Evolutionary conservation across 768 basidiomycete genomes (phyloP).

Genomic region (Mycena rebaudengoi): DNA sequence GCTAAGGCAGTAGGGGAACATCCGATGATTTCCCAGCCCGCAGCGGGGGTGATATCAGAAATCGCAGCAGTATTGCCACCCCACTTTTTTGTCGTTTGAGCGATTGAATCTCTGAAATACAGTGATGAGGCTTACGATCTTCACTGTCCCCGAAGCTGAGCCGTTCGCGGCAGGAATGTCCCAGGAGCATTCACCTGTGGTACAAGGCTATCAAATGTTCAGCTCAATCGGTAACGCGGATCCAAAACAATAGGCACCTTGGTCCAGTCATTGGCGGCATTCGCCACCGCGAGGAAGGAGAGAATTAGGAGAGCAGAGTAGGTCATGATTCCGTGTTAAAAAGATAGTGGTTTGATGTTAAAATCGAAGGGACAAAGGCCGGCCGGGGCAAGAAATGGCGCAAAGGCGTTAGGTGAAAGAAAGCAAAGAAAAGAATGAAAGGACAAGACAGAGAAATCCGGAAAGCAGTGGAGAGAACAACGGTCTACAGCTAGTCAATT

Average conservation of each 20-base stretch:
- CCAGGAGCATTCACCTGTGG: background rate
- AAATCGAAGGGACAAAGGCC: no score
- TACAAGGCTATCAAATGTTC: background rate
- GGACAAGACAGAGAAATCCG: no score
- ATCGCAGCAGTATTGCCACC: no score
- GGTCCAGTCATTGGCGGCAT: background rate
- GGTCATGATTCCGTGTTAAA: background rate
- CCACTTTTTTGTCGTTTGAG: no score
- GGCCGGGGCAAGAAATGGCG: no score
- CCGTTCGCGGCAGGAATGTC: background rate
- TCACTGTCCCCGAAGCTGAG: background rate
- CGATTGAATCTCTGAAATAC: no score
- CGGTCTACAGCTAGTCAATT: no score
- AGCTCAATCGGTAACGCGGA: background rate
- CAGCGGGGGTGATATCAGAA: conserved; percentile 6
- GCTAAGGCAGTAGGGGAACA: conserved; percentile 4
- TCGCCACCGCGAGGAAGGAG: background rate
- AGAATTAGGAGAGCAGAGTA: background rate
- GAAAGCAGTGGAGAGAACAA: no score
- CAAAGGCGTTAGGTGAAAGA: no score
- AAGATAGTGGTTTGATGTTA: background rate
- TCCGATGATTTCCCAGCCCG: conserved; percentile 10
- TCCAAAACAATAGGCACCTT: background rate
- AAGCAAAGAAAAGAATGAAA: no score
- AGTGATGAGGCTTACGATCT: no score